These are phyloP conservation scores for Globisporangium perplexum DNA, from an alignment of 352 stramenopile genomes.

Conservation along the genomic window DNA sequence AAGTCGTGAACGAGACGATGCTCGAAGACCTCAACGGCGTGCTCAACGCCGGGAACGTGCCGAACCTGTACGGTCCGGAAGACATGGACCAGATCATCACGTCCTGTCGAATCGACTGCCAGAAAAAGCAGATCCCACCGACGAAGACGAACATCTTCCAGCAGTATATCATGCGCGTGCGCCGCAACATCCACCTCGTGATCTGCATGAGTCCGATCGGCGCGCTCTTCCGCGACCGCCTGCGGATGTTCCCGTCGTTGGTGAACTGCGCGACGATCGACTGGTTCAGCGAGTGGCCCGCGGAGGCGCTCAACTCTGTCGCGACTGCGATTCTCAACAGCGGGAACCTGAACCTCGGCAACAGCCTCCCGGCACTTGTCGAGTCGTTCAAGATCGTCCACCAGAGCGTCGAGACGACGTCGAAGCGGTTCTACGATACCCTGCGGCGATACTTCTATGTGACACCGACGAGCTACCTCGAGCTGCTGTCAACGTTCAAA, in stretches of 20 bases:
- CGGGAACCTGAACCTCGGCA: conserved; percentile 61
- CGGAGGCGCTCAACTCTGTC: conserved; percentile 79
- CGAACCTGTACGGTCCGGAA: conserved; percentile 90
- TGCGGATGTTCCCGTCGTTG: conserved; percentile 86
- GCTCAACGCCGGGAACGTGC: conserved; percentile 93
- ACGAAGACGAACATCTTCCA: conserved; percentile 95
- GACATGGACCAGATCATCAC: conserved; percentile 91
- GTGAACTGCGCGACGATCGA: conserved; percentile 88
- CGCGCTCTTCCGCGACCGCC: conserved; percentile 67
- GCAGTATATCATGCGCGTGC: conserved; percentile 91
- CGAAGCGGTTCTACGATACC: conserved; percentile 82
- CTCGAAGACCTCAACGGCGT: conserved; percentile 94
- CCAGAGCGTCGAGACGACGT: conserved; percentile 83
- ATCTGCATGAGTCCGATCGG: conserved; percentile 87
- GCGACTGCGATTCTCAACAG: conserved; percentile 82
- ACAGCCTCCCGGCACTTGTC: conserved; percentile 51
- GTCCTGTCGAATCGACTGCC: conserved; percentile 88
- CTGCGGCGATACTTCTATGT: conserved; percentile 91
- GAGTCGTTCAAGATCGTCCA: conserved; percentile 88
- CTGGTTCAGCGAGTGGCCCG: conserved; percentile 88
- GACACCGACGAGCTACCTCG: conserved; percentile 91
- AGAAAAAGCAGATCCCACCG: conserved; percentile 86
- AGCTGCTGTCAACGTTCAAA: conserved; percentile 91
- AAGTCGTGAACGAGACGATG: conserved; percentile 95
- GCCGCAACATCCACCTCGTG: conserved; percentile 89